Evolutionary conservation across 1,139 yeast genomes (phyloP).

Genomic region (Keqinozyma sinolaborantium): DNA sequence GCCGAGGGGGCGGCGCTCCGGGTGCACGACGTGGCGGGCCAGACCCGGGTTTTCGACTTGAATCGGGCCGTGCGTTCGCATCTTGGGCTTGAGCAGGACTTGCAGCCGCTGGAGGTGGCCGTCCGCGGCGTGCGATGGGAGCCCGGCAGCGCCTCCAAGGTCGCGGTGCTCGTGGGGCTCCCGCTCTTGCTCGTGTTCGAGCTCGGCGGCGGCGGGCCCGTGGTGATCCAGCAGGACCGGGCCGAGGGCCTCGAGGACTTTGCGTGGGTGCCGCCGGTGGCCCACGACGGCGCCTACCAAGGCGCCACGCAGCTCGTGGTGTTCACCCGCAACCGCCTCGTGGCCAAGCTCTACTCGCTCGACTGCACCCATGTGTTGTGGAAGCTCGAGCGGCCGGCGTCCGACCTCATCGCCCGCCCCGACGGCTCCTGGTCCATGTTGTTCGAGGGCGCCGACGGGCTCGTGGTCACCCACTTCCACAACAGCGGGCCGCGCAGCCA

Average conservation of each 20-base stretch:
- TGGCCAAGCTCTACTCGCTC: constrained; percentile 33
- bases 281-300: constrained; percentile 23
- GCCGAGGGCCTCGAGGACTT: constrained; percentile 29
- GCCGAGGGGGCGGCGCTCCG: too few species aligned
- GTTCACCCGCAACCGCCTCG: constrained; percentile 24
- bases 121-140: constrained; percentile 40
- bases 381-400: constrained; percentile 23
- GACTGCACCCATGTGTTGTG: constrained; percentile 33
- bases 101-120: too few species aligned
- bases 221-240: constrained; percentile 24
- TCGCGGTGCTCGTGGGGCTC: constrained; percentile 25
- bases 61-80: too few species aligned
- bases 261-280: constrained; percentile 32
- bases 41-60: too few species aligned
- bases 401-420: constrained; percentile 10
- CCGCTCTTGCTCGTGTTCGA: too few species aligned
- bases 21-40: too few species aligned
- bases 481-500: constrained; percentile 33
- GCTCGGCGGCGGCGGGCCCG: constrained; percentile 19
- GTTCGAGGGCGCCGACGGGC: constrained; percentile 12
- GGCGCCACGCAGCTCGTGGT: constrained; percentile 33
- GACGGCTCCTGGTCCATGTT: constrained; percentile 29
- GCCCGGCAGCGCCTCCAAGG: too few species aligned
- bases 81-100: too few species aligned
- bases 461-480: constrained; percentile 27